Conservation (phyloP, 2,329 filamentous ascomycete genomes). For the Didymella keratinophila region DNA sequence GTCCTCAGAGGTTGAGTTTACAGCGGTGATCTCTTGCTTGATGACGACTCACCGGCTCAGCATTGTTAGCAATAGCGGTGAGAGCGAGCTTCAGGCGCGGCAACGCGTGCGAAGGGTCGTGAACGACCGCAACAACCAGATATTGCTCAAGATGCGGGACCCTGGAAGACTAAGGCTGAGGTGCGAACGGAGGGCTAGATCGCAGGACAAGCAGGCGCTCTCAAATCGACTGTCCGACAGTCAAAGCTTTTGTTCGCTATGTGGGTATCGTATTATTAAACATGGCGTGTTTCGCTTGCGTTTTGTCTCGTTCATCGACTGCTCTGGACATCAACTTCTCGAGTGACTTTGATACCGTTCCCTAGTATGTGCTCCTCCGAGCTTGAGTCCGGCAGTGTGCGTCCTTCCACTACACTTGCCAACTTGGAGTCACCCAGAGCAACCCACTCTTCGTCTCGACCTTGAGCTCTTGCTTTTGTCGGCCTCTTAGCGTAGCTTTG, state of each 20-base stretch:
- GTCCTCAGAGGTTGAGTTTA: conserved; percentile 48
- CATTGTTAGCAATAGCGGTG: background rate
- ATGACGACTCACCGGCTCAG: background rate
- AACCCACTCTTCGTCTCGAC: conserved; percentile 16
- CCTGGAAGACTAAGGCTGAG: conserved; percentile 41
- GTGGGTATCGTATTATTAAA: background rate
- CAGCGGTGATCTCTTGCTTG: conserved; percentile 36
- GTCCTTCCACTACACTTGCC: conserved; percentile 1
- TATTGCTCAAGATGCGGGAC: conserved; percentile 58
- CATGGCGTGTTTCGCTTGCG: background rate
- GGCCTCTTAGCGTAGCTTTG: conserved; percentile 2
- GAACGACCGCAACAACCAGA: conserved; percentile 1
- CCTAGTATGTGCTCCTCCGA: conserved; percentile 13
- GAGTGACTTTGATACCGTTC: conserved; percentile 6
- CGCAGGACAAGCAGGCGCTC: background rate
- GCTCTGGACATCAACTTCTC: background rate
- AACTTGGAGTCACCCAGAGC: conserved; percentile 9
- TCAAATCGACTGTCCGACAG: background rate
- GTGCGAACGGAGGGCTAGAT: background rate
- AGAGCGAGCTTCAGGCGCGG: conserved; percentile 52
- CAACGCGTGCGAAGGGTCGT: conserved; percentile 64
- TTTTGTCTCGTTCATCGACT: background rate
- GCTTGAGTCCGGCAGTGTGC: conserved; percentile 8
- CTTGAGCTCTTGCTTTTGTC: background rate
- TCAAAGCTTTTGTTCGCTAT: background rate